phyloP scores from a whole-genome alignment of 1,139 yeast genomes.

The Nadsonia commutata region DNA sequence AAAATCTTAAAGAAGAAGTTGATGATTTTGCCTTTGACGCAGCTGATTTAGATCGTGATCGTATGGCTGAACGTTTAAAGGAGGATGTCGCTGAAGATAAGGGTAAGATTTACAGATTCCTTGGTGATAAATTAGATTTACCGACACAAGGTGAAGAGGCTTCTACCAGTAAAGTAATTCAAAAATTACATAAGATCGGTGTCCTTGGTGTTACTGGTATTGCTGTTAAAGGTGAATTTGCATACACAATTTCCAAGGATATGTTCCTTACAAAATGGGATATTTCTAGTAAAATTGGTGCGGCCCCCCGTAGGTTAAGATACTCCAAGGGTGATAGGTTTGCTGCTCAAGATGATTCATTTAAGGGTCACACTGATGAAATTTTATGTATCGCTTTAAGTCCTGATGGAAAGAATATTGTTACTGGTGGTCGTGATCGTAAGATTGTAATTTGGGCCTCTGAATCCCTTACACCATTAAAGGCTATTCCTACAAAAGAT shows the following conservation, averaged over 20 bases:
- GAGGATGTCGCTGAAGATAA: conserved; percentile 82
- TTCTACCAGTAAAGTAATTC: background rate
- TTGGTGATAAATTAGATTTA: conserved; percentile 22
- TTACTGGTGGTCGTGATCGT: conserved; percentile 80
- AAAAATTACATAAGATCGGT: conserved; percentile 16
- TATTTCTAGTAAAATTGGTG: conserved; percentile 28
- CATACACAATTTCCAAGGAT: conserved; percentile 78
- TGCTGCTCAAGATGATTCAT: conserved; percentile 23
- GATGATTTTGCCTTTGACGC: conserved; percentile 65
- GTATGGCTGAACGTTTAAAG: conserved; percentile 63
- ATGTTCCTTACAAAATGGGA: conserved; percentile 71
- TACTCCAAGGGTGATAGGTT: conserved; percentile 51
- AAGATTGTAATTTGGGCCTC: conserved; percentile 75
- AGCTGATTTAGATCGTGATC: conserved; percentile 79
- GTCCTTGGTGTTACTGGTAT: conserved; percentile 20
- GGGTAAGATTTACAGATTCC: conserved; percentile 63
- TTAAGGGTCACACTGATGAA: conserved; percentile 57
- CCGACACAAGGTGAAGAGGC: conserved; percentile 3
- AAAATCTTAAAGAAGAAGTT: conserved; percentile 50
- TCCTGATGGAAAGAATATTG: conserved; percentile 76
- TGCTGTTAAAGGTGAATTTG: conserved; percentile 39
- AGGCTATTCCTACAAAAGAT: conserved; percentile 60
- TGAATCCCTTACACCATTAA: conserved; percentile 58
- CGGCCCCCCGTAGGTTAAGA: conserved; percentile 43
- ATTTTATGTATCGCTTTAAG: conserved; percentile 70